phyloP scores from a whole-genome alignment of 2,329 filamentous ascomycete species.

The Fusarium drepaniforme region DNA sequence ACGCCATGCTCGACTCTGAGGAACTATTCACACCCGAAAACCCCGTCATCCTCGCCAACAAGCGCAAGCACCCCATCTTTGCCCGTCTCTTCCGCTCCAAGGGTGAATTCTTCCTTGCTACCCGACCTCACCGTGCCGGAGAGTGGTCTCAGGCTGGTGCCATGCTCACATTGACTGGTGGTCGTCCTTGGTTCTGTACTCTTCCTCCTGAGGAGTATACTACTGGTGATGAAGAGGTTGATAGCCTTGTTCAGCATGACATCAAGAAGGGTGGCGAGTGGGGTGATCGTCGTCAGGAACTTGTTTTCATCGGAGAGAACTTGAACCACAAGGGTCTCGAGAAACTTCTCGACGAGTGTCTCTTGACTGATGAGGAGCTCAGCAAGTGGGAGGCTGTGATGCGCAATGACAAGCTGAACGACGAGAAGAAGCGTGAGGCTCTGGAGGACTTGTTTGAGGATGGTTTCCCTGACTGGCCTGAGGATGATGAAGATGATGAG shows the following conservation, averaged over 20 bases:
- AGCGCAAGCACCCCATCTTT: constrained; percentile 65
- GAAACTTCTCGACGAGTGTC: constrained; percentile 67
- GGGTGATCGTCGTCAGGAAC: constrained; percentile 78
- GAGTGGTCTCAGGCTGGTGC: constrained; percentile 75
- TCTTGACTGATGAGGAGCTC: constrained; percentile 72
- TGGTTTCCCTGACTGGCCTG: constrained; percentile 68
- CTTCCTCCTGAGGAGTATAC: constrained; percentile 63
- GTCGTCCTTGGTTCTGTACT: constrained; percentile 70
- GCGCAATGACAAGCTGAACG: constrained; percentile 52
- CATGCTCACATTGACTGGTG: constrained; percentile 71
- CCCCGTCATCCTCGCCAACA: constrained; percentile 64
- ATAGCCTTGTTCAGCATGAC: constrained; percentile 62
- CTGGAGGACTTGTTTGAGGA: constrained; percentile 68
- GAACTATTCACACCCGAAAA: constrained; percentile 53
- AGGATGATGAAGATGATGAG: constrained; percentile 54
- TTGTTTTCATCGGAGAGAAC: constrained; percentile 80
- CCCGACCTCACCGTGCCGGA: constrained; percentile 65
- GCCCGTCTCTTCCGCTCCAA: constrained; percentile 72
- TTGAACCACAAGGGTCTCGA: constrained; percentile 66
- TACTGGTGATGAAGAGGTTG: constrained; percentile 60
- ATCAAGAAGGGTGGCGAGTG: constrained; percentile 69
- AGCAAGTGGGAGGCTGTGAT: constrained; percentile 65
- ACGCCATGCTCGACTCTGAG: constrained; percentile 34
- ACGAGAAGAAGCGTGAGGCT: constrained; percentile 57
- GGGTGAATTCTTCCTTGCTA: constrained; percentile 71